Conservation (phyloP, 163 green algal genomes). For the Scenedesmus sp. region DNA sequence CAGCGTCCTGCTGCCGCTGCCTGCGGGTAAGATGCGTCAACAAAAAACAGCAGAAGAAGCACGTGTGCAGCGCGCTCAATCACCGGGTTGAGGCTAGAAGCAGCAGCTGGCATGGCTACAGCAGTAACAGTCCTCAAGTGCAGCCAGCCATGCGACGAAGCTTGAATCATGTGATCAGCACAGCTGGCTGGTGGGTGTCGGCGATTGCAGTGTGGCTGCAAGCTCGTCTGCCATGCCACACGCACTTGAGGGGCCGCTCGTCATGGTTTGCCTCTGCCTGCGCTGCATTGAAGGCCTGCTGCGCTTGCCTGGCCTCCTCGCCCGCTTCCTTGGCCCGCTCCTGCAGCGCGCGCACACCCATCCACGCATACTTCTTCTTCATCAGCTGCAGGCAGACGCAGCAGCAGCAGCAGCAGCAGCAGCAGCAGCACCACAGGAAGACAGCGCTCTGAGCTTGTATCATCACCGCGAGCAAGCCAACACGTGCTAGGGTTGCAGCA, state of each 20-base stretch:
- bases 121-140: no score
- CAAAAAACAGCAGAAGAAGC: no score
- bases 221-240: no score
- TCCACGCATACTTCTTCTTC: slow-evolving; percentile 29
- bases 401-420: background rate
- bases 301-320: background rate
- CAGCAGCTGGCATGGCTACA: no score
- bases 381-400: slow-evolving; percentile 21
- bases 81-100: no score
- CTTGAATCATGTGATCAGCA: no score
- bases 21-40: no score
- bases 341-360: slow-evolving; percentile 21
- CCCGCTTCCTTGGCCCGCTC: slow-evolving; percentile 27
- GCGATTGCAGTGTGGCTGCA: no score
- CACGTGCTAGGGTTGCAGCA: background rate
- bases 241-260: slow-evolving; percentile 25
- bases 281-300: background rate
- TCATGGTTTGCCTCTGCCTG: slow-evolving; percentile 2
- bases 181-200: no score
- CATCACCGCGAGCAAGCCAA: background rate
- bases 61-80: no score
- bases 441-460: background rate
- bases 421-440: background rate
- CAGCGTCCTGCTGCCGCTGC: slow-evolving; percentile 23
- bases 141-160: no score